A percentile compares a stretch with the other conserved stretches of the same genome.
phyloP scores from a whole-genome alignment of 192 early-diverging fungal genomes.

The Kickxella alabastrina region DNA sequence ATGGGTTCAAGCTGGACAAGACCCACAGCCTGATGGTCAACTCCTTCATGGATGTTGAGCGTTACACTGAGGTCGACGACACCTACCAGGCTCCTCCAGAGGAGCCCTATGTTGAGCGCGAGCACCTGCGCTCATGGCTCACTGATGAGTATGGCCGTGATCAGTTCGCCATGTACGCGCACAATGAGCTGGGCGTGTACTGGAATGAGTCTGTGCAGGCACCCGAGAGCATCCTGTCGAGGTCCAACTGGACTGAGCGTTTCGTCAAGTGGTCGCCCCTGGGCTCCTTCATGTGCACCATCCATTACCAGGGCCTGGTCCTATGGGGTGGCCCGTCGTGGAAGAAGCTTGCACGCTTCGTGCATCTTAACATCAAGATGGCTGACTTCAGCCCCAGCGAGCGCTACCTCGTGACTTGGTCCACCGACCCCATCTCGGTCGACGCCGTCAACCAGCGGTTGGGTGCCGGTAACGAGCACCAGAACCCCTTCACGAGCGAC shows the following conservation, averaged over 20 bases:
- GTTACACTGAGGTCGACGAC: conserved; percentile 71
- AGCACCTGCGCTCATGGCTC: conserved; percentile 89
- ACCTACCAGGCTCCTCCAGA: conserved; percentile 67
- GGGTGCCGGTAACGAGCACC: conserved; percentile 59
- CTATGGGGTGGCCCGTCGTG: conserved; percentile 95
- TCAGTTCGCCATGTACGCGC: conserved; percentile 86
- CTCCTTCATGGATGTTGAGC: conserved; percentile 89
- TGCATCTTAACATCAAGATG: conserved; percentile 84
- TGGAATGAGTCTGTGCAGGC: conserved; percentile 87
- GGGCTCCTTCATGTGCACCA: conserved; percentile 89
- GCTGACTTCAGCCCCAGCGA: conserved; percentile 96
- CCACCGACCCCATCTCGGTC: conserved; percentile 76
- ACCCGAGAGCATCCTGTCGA: conserved; percentile 60
- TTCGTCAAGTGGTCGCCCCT: conserved; percentile 93
- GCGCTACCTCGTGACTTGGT: conserved; percentile 87
- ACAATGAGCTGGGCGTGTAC: conserved; percentile 78
- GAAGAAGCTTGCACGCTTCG: conserved; percentile 87
- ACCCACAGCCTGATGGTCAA: conserved; percentile 77
- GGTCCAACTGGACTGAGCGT: conserved; percentile 88
- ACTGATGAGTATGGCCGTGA: conserved; percentile 79
- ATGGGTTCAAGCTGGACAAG: conserved; percentile 81
- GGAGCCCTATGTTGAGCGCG: conserved; percentile 57
- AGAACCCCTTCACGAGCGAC: conserved; percentile 62
- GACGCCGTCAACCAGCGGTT: conserved; percentile 44
- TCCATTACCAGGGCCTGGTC: conserved; percentile 90